phyloP scores from a whole-genome alignment of 1,284 basidiomycete species.

The Dichomitus squalens region DNA sequence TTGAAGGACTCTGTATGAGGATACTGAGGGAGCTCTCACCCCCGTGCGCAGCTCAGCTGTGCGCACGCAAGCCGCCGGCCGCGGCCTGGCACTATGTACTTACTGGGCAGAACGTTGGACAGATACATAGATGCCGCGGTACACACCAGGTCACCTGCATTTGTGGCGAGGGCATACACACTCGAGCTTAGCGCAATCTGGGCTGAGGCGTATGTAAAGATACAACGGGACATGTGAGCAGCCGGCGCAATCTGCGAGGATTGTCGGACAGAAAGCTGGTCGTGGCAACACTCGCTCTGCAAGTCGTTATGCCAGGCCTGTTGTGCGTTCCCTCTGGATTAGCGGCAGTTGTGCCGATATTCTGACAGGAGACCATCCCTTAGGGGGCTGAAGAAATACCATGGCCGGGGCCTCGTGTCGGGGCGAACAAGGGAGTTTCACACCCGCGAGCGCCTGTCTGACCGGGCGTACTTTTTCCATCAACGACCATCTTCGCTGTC shows the following conservation, averaged over 20 bases:
- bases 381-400: background rate
- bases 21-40: no score
- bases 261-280: background rate
- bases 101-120: no score
- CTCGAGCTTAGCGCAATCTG: background rate
- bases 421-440: conserved; percentile 16
- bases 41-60: no score
- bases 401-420: conserved; percentile 22
- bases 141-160: background rate
- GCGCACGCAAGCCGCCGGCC: no score
- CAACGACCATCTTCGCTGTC: conserved; percentile 30
- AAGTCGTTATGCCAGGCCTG: background rate
- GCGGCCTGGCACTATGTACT: no score
- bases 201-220: background rate
- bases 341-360: background rate
- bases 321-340: background rate
- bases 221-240: background rate
- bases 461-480: conserved; percentile 28
- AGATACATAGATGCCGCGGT: no score
- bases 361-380: background rate
- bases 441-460: conserved; percentile 22
- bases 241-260: background rate
- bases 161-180: background rate
- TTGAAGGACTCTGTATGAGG: background rate
- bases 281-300: background rate